Evolutionary conservation across 116 monocot species (phyloP), one percentile per base, ranked within the genome.

Genomic region (Cymodocea nodosa): DNA sequence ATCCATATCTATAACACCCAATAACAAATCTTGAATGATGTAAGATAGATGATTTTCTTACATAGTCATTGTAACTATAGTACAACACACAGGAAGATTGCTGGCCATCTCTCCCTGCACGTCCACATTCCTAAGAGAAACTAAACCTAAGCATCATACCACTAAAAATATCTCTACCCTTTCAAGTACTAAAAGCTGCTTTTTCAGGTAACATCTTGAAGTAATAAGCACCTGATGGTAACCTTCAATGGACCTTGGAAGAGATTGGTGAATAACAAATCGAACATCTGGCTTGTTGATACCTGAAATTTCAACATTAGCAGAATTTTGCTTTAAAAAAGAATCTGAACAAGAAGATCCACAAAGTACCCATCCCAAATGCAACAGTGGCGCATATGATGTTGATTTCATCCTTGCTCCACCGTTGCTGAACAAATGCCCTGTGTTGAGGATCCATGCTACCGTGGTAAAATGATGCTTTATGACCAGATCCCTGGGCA

Each of bases 201-300:
- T 56, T 3, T 19, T 22, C 56, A 22, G 18, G 56, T 1, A 22
- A 7, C 23, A 22, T 56, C 22, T 4, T 13, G 17, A 60, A 60
- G 6, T 60, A 34, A 64, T 15, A 20, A 23, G 12, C 52, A 66
- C 66, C 84, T 98, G 92, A 77, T 86, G 92, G 76, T 98, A 98
- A 18, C 89, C 98, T 81, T 98, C 98, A 69, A 91, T 98, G 55
- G 92, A 98, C 57, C 92, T 98, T 59, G 98, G 92, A 69, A 98
- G 79, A 51, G 98, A 98, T 63, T 98, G 92, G 79, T 98, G 98
- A 76, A 98, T 92, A 60, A 98, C 92, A 71, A 98, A 98, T 24
- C 98, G 85, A 51, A 98, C 98, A 84, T 98, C 89, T 71, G 98
- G 92, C 73, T 98, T 98, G 69, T 98, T 98, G 69, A 98, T 98